Percentiles rank a stretch among this genome's conserved stretches.
Evolutionary conservation across 257 asterid genomes (phyloP).

Genomic region (Solanum pimpinellifolium): DNA sequence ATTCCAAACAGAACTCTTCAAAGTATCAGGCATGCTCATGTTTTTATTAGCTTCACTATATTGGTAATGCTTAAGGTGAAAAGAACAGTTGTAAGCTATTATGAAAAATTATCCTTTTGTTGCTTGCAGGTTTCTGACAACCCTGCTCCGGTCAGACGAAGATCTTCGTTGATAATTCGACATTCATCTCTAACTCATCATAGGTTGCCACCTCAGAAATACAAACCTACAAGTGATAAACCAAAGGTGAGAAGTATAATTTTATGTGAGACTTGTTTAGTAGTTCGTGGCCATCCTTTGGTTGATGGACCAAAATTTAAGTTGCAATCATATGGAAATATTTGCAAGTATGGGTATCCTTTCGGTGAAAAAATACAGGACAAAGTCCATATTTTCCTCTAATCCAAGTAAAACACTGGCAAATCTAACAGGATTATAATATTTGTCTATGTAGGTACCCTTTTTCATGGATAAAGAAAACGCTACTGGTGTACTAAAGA

Average conservation of each 20-base stretch:
- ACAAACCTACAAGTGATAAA: slow-evolving; percentile 8
- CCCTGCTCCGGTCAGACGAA: slow-evolving; percentile 3
- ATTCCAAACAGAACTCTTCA: not conserved
- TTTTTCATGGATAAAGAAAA: slow-evolving; percentile 10
- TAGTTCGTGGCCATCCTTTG: not conserved
- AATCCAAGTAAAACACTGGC: not conserved
- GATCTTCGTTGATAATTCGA: slow-evolving; percentile 1
- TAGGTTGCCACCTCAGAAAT: slow-evolving; percentile 1
- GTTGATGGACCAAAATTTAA: not conserved
- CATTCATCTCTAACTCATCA: slow-evolving; percentile 2
- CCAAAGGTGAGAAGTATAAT: slow-evolving; percentile 19
- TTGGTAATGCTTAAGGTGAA: not conserved
- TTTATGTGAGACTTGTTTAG: not conserved
- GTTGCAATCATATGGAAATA: not conserved
- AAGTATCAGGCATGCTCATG: not conserved
- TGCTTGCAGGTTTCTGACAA: slow-evolving; percentile 5
- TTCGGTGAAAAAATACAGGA: not conserved
- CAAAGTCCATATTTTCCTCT: not conserved
- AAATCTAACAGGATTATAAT: not conserved
- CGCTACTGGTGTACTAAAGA: not conserved
- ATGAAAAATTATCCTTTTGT: not conserved
- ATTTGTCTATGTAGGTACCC: slow-evolving; percentile 8
- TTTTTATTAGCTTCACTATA: not conserved
- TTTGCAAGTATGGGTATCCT: not conserved
- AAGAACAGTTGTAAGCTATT: not conserved